Evolutionary conservation across 225 moss, liverwort and hornwort genomes (phyloP).

Genomic region (Neckera pumila): DNA sequence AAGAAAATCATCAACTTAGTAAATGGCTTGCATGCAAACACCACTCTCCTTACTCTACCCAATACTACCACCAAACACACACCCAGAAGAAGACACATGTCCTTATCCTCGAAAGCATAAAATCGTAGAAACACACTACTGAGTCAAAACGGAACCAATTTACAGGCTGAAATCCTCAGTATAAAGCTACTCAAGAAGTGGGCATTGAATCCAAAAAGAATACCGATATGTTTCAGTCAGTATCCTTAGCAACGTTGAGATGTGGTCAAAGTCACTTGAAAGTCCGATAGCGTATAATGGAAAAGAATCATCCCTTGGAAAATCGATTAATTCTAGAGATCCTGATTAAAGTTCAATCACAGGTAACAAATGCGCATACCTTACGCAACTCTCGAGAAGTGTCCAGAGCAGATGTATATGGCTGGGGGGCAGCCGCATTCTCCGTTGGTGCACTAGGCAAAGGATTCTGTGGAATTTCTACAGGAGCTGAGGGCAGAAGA

Average conservation of each 20-base stretch:
- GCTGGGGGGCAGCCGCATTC: slow-evolving; percentile 21
- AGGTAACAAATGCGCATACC: slow-evolving; percentile 29
- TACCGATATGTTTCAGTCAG: neutral
- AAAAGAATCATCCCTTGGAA: neutral
- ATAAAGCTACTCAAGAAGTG: neutral
- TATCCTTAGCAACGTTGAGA: neutral
- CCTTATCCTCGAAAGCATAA: neutral
- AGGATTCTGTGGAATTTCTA: slow-evolving; percentile 6
- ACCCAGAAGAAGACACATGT: neutral
- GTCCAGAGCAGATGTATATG: slow-evolving; percentile 38
- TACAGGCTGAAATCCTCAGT: neutral
- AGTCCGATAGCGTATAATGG: neutral
- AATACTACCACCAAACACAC: neutral
- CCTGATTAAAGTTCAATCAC: neutral
- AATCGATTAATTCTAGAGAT: neutral
- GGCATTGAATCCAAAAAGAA: neutral
- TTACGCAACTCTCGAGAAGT: slow-evolving; percentile 65
- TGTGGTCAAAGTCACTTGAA: neutral
- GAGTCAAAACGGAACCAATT: neutral
- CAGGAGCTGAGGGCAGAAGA: slow-evolving; percentile 16
- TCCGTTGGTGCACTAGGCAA: slow-evolving; percentile 10
- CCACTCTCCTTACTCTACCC: neutral
- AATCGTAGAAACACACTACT: neutral
- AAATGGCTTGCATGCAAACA: slow-evolving; percentile 3
- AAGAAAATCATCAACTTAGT: neutral